A percentile compares a stretch with the other conserved stretches of the same genome.
Conservation (phyloP, 805 yeast species). For the Tetrapisispora namnaoensis region DNA sequence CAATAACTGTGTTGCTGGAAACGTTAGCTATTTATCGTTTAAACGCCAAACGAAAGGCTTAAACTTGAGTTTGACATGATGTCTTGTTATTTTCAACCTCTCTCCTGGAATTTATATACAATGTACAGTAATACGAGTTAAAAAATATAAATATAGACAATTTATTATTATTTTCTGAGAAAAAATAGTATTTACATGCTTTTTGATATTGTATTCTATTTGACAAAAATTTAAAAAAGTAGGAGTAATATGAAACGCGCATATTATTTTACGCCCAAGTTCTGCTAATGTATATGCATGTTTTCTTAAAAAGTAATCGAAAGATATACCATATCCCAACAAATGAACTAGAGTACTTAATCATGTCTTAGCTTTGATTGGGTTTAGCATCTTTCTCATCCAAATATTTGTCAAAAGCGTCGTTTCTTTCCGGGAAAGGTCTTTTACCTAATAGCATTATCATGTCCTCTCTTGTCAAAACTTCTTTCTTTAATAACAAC, state of each 20-base stretch:
- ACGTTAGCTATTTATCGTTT: no score
- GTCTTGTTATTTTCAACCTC: no score
- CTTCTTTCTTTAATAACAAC: slow-evolving; percentile 77
- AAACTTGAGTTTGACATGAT: no score
- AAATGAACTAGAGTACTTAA: no score
- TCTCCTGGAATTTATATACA: no score
- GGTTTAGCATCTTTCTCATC: slow-evolving; percentile 15
- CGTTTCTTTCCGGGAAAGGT: slow-evolving; percentile 84
- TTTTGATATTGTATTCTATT: not conserved
- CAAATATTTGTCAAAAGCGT: slow-evolving; percentile 50
- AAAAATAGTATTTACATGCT: not conserved
- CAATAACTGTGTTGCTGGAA: no score
- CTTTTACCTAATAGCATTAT: slow-evolving; percentile 79
- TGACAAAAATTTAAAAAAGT: not conserved
- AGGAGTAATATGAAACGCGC: not conserved
- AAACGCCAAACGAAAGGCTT: no score
- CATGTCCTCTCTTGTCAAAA: slow-evolving; percentile 91
- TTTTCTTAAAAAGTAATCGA: no score
- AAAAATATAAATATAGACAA: no score
- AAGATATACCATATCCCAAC: no score
- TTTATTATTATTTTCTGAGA: not conserved
- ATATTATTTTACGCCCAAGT: not conserved
- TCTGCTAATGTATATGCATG: not conserved
- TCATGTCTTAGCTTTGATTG: not conserved
- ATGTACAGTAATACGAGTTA: not conserved